These are phyloP conservation scores for Chytriomyces sp. DNA, from an alignment of 192 early-diverging fungal genomes.

Conservation along the genomic window DNA sequence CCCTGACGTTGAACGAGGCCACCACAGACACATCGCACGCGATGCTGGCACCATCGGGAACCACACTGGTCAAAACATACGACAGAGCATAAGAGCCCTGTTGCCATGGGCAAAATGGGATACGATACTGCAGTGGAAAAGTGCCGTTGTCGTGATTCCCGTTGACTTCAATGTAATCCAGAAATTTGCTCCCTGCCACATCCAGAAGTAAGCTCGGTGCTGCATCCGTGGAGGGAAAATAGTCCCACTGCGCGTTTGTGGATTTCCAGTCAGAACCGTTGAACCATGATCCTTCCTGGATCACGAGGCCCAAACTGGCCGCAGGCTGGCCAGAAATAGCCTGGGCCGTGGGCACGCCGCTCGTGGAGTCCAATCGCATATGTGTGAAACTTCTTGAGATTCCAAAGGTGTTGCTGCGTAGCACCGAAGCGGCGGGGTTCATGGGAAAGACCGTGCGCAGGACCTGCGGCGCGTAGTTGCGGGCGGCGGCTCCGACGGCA, in stretches of 20 bases:
- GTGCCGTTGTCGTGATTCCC: no score
- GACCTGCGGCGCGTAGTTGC: no score
- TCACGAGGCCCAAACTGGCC: not conserved
- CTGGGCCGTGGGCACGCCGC: not conserved
- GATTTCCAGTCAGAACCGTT: not conserved
- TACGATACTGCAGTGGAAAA: not conserved
- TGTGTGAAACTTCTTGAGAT: not conserved
- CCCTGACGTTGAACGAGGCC: not conserved
- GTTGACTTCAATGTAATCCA: not conserved
- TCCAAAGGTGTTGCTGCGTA: not conserved
- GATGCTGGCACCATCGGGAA: not conserved
- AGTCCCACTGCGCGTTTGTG: not conserved
- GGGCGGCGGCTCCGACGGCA: not conserved
- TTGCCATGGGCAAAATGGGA: not conserved
- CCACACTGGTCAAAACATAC: not conserved
- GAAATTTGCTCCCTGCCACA: not conserved
- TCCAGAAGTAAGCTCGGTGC: not conserved
- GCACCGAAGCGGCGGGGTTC: not conserved
- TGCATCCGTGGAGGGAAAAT: not conserved
- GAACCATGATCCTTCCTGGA: not conserved
- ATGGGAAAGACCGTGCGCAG: no score
- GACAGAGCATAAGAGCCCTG: not conserved
- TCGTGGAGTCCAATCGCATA: not conserved
- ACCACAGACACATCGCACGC: not conserved
- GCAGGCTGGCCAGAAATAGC: not conserved